Evolutionary conservation across 2,329 filamentous ascomycete species (phyloP), one percentile per base, ranked within the genome.

Genomic region (Didymella pomorum): DNA sequence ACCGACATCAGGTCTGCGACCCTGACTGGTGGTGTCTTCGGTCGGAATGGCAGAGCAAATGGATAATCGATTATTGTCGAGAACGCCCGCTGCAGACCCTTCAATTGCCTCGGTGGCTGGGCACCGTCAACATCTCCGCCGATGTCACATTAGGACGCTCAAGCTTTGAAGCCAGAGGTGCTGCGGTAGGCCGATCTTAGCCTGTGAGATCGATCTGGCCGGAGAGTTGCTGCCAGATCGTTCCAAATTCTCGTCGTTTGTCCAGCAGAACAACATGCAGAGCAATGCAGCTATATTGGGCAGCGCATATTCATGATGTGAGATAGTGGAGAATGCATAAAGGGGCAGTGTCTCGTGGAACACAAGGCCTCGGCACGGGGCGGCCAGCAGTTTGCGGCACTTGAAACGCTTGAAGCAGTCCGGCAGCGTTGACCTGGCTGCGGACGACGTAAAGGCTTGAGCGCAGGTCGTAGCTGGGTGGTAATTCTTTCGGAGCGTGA

Each of bases 251-350:
- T 42, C 33, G 21, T 26, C n/a, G 18, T 37, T 18, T 21, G 10
- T 35, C 20, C 43, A 42, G 21, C 44, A 53, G 39, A 46, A 35
- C 25, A n/a, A 18, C 33, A 31, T n/a, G 26, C 54, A 48, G 29
- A 21, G 42, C 42, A 23, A 37, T 29, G 35, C 29, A 47, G n/a
- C 39, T 46, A 42, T 33, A 43, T 54, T 51, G 50, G 56, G 56
- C 45, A 51, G 29, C 20, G 20, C 41, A 33, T 26, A 33, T 39
- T 14, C 29, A n/a, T 9, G 39, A 28, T 25, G 20, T 54, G n/a
- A 35, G 41, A 49, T 21, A 54, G 52, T 54, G 60, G 46, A 60
- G 56, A 50, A 52, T 35, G 67, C 68, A 70, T 70, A 68, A 71
- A 69, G 66, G 67, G 67, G 64, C 56, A 63, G 48, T 33, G 55